A percentile compares a stretch with the other conserved stretches of the same genome.
Conservation (phyloP, 257 asterid species). For the Ilex asprella region DNA sequence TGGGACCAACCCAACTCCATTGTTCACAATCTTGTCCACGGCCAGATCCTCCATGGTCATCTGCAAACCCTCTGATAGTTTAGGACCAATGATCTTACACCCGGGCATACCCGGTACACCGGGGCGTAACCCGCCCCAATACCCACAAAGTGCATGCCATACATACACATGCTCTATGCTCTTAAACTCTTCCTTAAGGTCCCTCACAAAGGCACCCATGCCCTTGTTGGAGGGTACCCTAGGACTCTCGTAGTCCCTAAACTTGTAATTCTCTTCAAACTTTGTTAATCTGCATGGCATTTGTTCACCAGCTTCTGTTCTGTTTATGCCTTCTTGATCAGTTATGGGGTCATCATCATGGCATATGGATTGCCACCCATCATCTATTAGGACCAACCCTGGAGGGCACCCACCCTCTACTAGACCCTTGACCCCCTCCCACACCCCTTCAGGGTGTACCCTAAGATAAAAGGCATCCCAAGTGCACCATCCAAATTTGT, state of each 20-base stretch:
- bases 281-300: constrained; percentile 36
- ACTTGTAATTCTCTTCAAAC: constrained; percentile 26
- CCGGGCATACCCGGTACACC: constrained; percentile 16
- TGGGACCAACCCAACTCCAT: constrained; percentile 27
- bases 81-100: constrained; percentile 20
- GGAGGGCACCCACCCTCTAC: constrained; percentile 22
- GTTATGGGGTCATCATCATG: constrained; percentile 17
- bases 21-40: constrained; percentile 29
- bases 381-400: constrained; percentile 20
- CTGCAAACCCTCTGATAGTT: constrained; percentile 25
- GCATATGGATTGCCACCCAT: constrained; percentile 19
- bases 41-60: constrained; percentile 37
- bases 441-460: constrained; percentile 14
- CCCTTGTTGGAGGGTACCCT: constrained; percentile 8
- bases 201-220: constrained; percentile 25
- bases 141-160: constrained; percentile 38
- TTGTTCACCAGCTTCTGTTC: constrained; percentile 34
- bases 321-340: constrained; percentile 21
- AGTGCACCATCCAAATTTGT: constrained; percentile 28
- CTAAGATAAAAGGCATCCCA: constrained; percentile 23
- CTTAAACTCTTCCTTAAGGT: constrained; percentile 20
- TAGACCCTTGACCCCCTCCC: constrained; percentile 15
- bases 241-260: constrained; percentile 21
- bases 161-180: constrained; percentile 27
- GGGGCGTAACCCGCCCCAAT: constrained; percentile 38